Evolutionary conservation across 1,139 yeast species (phyloP).

Genomic region (Kodamaea sp.): DNA sequence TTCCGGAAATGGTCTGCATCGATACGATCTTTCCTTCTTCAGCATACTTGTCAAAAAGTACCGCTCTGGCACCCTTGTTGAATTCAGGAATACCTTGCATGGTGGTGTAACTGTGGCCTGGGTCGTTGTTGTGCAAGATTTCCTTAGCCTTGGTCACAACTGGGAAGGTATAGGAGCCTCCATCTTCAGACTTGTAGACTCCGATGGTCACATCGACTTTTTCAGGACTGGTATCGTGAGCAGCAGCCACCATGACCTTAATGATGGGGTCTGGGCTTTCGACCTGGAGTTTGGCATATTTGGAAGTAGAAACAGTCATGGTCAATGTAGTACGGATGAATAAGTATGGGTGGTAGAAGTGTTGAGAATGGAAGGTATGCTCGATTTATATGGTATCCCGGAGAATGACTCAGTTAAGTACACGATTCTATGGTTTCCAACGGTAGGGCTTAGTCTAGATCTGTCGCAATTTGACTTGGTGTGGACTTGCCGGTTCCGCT

Average conservation of each 20-base stretch:
- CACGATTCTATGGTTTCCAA: too few relatives aligned
- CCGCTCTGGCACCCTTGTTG: conserved; percentile 34
- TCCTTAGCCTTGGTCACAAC: conserved; percentile 39
- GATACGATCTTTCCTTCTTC: conserved; percentile 33
- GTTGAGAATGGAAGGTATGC: neutral
- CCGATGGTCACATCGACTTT: conserved; percentile 48
- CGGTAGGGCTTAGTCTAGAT: too few relatives aligned
- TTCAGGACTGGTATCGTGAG: conserved; percentile 27
- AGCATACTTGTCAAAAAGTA: conserved; percentile 34
- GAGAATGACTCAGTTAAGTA: too few relatives aligned
- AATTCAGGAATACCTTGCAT: conserved; percentile 47
- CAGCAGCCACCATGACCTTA: conserved; percentile 28
- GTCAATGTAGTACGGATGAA: too few relatives aligned
- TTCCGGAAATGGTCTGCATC: conserved; percentile 46
- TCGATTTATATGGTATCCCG: neutral
- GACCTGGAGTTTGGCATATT: conserved; percentile 26
- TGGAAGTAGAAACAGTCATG: conserved; percentile 13
- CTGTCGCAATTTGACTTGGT: too few relatives aligned
- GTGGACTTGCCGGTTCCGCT: neutral
- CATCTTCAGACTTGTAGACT: conserved; percentile 43
- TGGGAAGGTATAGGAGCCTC: conserved; percentile 40
- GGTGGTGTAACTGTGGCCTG: conserved; percentile 46
- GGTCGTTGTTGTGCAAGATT: conserved; percentile 32
- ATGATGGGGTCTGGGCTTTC: conserved; percentile 42
- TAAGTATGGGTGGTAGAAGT: too few relatives aligned